A percentile compares a stretch with the other conserved stretches of the same genome.
Evolutionary conservation across 1,284 basidiomycete species (phyloP).

Genomic region (Boletus holoroseus): DNA sequence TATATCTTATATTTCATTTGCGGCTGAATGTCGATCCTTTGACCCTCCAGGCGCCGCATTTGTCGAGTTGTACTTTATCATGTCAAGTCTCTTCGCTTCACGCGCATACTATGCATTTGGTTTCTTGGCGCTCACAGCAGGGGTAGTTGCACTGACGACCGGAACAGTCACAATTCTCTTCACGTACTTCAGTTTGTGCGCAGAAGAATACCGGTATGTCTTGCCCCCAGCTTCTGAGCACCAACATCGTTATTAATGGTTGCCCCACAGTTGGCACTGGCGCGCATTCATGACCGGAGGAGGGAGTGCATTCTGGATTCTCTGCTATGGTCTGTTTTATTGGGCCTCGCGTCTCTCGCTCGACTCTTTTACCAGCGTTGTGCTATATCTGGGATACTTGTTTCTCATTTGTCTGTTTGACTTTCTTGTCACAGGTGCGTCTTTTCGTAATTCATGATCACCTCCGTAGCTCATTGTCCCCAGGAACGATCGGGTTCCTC

Average conservation of each 20-base stretch:
- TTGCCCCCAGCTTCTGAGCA: background rate
- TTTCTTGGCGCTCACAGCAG: slow-evolving; percentile 86
- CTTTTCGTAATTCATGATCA: slow-evolving; percentile 1
- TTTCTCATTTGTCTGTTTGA: slow-evolving; percentile 77
- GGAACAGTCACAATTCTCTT: slow-evolving; percentile 89
- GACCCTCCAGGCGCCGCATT: slow-evolving; percentile 73
- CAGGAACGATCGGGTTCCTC: slow-evolving; percentile 81
- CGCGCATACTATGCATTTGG: slow-evolving; percentile 95
- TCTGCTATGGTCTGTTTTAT: slow-evolving; percentile 62
- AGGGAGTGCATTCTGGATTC: slow-evolving; percentile 89
- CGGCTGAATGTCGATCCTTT: slow-evolving; percentile 1
- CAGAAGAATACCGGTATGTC: slow-evolving; percentile 85
- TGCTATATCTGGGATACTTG: slow-evolving; percentile 91
- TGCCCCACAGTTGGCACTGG: slow-evolving; percentile 83
- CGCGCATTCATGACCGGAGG: slow-evolving; percentile 92
- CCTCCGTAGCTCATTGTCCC: slow-evolving; percentile 5
- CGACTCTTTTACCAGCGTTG: slow-evolving; percentile 77
- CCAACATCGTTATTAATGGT: slow-evolving; percentile 2
- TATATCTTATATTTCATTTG: slow-evolving; percentile 1
- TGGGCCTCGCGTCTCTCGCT: slow-evolving; percentile 84
- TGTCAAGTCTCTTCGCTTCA: slow-evolving; percentile 91
- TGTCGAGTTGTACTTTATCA: slow-evolving; percentile 91
- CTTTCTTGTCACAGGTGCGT: slow-evolving; percentile 82
- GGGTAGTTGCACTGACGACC: slow-evolving; percentile 81
- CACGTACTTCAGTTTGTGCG: slow-evolving; percentile 89